Evolutionary conservation across 257 asterid species (phyloP), one percentile per base, ranked within the genome.

Genomic region (Linderniella brevidens): DNA sequence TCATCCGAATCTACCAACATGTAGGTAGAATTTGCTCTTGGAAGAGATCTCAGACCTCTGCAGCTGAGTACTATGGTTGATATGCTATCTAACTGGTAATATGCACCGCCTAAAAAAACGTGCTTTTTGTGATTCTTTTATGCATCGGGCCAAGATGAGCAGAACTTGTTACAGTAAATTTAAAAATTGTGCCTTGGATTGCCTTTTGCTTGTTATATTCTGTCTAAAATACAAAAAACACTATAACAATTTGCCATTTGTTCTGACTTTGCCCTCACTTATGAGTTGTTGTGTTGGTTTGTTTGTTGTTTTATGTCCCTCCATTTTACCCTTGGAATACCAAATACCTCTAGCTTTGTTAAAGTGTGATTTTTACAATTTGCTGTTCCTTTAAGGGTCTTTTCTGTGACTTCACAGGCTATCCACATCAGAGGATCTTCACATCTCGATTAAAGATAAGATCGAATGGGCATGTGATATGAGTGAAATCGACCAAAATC

Each of bases 21-120:
- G 17, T 68, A 90, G 99, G 96, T 90, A 50, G 96, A 79, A 73
- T 81, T 85, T 68, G 94, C 99, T 11, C 96, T 88, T 44, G 99
- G 96, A 56, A 90, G 99, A 75, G 99, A 85, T 78, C 93, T 82
- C 52, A 79, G 94, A 62, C 96, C 94, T 41, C 92, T 67, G 49
- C 94, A 90, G 51, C 60, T 90, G 58, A 85, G 86, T 55, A 68
- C 65, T 58, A 90, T 90, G 94, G 71, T 75, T 62, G 67, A 77
- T 18, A 79, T 88, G 0, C 65, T 90, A 55, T 64, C 71, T 7
- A 62, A 77, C 53, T 90, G 99, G 96, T 90, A 69, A 58, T 47
- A 56, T 36, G 46, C 36, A 62, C 52, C 35, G 15, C 41, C 37
- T 17, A 25, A n/a, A n/a, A n/a, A n/a, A n/a, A 25, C 32, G 6